These are phyloP conservation scores for Gossypium armourianum DNA, from an alignment of 441 rosid species.

Conservation along the genomic window DNA sequence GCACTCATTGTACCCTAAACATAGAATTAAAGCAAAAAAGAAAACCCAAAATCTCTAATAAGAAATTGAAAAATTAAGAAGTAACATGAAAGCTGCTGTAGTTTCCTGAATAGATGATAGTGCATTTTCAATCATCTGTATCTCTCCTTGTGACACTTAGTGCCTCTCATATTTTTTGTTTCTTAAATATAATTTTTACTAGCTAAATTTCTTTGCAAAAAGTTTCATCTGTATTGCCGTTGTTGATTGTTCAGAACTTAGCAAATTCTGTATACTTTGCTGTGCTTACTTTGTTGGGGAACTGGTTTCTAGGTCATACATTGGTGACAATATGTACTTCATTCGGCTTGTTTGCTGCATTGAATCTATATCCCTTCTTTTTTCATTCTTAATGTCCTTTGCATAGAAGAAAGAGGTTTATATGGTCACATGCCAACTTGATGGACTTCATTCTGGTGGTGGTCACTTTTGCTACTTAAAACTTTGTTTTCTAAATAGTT, in stretches of 20 bases:
- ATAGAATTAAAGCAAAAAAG: neutral
- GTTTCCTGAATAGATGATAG: neutral
- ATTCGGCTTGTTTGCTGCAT: neutral
- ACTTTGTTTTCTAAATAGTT: neutral
- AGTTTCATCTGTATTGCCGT: neutral
- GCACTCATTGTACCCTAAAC: neutral
- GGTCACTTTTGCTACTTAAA: neutral
- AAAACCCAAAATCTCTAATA: neutral
- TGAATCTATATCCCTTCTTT: neutral
- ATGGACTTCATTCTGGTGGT: neutral
- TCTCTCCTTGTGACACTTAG: neutral
- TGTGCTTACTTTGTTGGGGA: neutral
- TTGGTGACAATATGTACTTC: neutral
- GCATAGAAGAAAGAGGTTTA: constrained; percentile 2
- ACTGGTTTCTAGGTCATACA: neutral
- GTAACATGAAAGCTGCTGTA: neutral
- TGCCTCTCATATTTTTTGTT: neutral
- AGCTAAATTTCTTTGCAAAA: constrained; percentile 9
- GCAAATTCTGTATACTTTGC: neutral
- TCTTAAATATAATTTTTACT: neutral
- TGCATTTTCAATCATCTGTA: neutral
- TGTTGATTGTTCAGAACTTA: neutral
- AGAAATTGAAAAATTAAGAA: neutral
- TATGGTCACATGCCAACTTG: neutral
- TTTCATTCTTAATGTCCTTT: neutral